A percentile compares a stretch with the other conserved stretches of the same genome.
Evolutionary conservation across 257 asterid genomes (phyloP).

Genomic region (Solanum lycopersicoides): DNA sequence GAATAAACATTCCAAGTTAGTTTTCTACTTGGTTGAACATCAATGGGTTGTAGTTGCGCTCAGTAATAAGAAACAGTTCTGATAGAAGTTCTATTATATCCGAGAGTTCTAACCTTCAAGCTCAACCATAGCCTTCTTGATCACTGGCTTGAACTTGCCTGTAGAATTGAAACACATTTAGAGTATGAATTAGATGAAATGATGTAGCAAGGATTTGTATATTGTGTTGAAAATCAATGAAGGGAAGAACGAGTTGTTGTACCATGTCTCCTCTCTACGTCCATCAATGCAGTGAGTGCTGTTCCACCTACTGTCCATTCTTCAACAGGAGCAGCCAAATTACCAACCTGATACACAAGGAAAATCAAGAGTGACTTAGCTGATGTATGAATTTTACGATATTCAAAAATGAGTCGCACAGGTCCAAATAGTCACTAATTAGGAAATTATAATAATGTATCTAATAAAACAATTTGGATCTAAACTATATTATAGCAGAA

Average conservation of each 20-base stretch:
- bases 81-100: background rate
- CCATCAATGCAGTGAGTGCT: slow-evolving; percentile 88
- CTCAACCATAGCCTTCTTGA: slow-evolving; percentile 99
- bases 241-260: background rate
- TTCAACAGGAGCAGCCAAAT: slow-evolving; percentile 87
- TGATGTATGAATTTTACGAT: background rate
- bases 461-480: background rate
- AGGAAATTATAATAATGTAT: background rate
- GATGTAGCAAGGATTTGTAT: background rate
- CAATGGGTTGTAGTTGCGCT: background rate
- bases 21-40: background rate
- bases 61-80: background rate
- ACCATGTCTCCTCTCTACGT: slow-evolving; percentile 99
- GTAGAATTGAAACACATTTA: slow-evolving; percentile 1
- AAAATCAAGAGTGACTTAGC: background rate
- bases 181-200: background rate
- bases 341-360: slow-evolving; percentile 57
- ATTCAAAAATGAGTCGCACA: background rate
- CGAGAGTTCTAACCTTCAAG: slow-evolving; percentile 50
- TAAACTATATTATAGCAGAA: background rate
- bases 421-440: background rate
- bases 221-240: background rate
- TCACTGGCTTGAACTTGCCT: slow-evolving; percentile 99
- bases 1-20: background rate
- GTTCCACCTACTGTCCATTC: slow-evolving; percentile 99